Percentiles rank a stretch among this genome's conserved stretches.
These are phyloP conservation scores for Nitzschia palea DNA, from an alignment of 108 stramenopile genomes.

Conservation along the genomic window DNA sequence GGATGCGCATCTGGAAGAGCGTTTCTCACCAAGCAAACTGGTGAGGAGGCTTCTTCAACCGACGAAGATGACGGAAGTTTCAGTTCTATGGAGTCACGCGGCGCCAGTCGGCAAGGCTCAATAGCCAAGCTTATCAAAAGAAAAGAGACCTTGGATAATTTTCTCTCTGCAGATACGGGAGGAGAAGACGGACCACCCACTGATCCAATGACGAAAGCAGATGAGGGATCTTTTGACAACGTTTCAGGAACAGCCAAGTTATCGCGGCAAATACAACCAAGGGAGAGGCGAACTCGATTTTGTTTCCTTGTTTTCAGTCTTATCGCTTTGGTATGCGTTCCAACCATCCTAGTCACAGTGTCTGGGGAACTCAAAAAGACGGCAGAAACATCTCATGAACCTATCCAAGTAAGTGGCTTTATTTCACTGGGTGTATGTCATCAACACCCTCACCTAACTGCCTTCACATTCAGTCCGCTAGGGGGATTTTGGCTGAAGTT, in stretches of 20 bases:
- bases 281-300: conserved; percentile 30
- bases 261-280: conserved; percentile 5
- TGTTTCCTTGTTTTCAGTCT: conserved; percentile 31
- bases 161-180: too few species aligned
- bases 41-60: not conserved
- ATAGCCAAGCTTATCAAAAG: not conserved
- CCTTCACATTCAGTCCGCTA: not conserved
- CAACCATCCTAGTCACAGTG: conserved; percentile 23
- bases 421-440: not conserved
- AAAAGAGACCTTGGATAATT: not conserved
- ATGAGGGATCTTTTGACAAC: not conserved
- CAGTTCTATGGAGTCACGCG: not conserved
- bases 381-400: conserved; percentile 1
- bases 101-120: not conserved
- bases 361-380: conserved; percentile 33
- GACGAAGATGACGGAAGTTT: conserved; percentile 8
- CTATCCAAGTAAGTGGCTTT: conserved; percentile 16
- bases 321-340: conserved; percentile 32
- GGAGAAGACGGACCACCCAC: not conserved
- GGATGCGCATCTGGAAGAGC: conserved; percentile 57
- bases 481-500: conserved; percentile 4
- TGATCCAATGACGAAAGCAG: not conserved
- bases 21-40: conserved; percentile 17
- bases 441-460: not conserved
- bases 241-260: not conserved